Base-by-base conservation (phyloP, 2,329 filamentous ascomycete genomes). In the Truncatella angustata region DNA sequence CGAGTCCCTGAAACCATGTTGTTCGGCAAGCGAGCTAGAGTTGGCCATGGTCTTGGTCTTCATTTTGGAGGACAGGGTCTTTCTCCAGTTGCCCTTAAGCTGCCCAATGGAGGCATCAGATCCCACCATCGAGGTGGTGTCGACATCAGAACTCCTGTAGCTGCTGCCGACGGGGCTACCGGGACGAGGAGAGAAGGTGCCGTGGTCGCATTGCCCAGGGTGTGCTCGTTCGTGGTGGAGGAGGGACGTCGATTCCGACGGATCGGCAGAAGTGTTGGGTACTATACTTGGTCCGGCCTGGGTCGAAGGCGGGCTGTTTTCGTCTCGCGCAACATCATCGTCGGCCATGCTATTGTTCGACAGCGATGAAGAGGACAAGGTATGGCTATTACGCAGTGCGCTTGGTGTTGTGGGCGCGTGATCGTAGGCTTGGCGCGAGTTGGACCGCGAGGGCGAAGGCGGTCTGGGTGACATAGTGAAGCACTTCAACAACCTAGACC, bases 151-250 rank as follows among this genome's bases (percentile, higher is more conserved):
- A 50, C 62, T 54, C 7, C 49, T 54, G 20, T 60, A 57, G 34
- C 66, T 65, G 40, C 68, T 73, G 30, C 66, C 62, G 7, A 67
- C 58, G 4, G 78, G 76, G 46, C 79, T 82, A 42, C 71, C 72
- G 0, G 87, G 79, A 34, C 84, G 75, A 1, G 88, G 86, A 39
- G 88, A 91, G 63, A 92, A 90, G 14, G 88, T 88, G 60, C 89
- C 90, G 71, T 94, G 87, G 61, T 80, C 78, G 73, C 86, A 90
- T 49, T 68, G 66, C 18, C 76, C 78, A 9, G 74, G 68, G 57
- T 80, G 76, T 4, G 68, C 70, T 28, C 60, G 67, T 34, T 73
- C 68, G 51, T 60, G 59, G 36, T 69, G 59, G 47, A 67, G 70
- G 23, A 86, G 67, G 2, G 78, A 73, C 1, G 81, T 82, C 2